A percentile compares a stretch with the other conserved stretches of the same genome.
Evolutionary conservation across 1,284 basidiomycete species (phyloP).

Genomic region (Termitomyces sp.): DNA sequence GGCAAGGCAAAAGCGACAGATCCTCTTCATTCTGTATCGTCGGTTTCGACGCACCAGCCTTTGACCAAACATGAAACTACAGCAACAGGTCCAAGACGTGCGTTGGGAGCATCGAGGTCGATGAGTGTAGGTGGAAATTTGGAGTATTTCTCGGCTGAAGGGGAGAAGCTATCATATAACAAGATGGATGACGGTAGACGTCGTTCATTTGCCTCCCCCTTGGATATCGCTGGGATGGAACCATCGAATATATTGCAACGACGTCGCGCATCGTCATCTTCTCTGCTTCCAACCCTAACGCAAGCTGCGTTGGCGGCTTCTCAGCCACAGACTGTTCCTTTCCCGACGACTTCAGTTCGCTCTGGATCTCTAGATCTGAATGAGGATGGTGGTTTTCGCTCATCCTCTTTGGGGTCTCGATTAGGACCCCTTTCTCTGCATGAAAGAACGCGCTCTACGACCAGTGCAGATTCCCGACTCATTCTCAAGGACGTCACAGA

Average conservation of each 20-base stretch:
- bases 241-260: constrained; percentile 38
- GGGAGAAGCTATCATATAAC: constrained; percentile 23
- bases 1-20: constrained; percentile 47
- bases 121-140: constrained; percentile 59
- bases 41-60: constrained; percentile 30
- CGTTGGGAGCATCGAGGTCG: constrained; percentile 44
- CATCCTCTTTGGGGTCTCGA: constrained; percentile 10
- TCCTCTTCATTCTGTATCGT: constrained; percentile 40
- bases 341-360: constrained; percentile 53
- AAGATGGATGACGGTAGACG: constrained; percentile 28
- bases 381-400: constrained; percentile 7
- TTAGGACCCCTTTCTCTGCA: constrained; percentile 24
- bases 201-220: constrained; percentile 51
- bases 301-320: constrained; percentile 29
- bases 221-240: constrained; percentile 48
- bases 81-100: constrained; percentile 27
- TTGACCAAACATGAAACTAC: constrained; percentile 30
- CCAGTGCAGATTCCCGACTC: constrained; percentile 43
- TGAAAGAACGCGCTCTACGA: constrained; percentile 42
- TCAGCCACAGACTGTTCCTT: constrained; percentile 52
- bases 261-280: constrained; percentile 44
- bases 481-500: constrained; percentile 30
- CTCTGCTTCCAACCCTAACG: constrained; percentile 35
- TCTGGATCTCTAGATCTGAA: constrained; percentile 41
- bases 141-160: constrained; percentile 38